Conservation (phyloP, 192 early-diverging fungal species). For the Dimargaris cristalligena region DNA sequence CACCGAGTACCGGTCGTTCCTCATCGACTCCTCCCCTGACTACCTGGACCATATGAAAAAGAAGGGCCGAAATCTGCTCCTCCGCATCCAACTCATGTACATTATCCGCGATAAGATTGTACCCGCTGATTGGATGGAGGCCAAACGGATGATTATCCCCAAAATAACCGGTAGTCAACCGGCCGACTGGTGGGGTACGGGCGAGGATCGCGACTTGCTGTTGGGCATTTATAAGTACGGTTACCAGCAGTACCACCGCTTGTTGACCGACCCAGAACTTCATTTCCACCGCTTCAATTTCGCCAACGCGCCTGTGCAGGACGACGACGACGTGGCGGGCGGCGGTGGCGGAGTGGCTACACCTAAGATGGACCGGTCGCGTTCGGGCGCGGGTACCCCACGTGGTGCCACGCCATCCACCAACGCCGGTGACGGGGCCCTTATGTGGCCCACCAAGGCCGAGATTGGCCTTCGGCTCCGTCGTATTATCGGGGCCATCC, state of each 20-base stretch:
- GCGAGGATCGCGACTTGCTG: slow-evolving; percentile 63
- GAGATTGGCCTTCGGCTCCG: slow-evolving; percentile 41
- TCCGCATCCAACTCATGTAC: slow-evolving; percentile 58
- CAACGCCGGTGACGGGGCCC: slow-evolving; percentile 13
- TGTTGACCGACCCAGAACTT: slow-evolving; percentile 1
- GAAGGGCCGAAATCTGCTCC: slow-evolving; percentile 51
- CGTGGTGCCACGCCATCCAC: not conserved
- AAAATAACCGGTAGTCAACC: slow-evolving; percentile 43
- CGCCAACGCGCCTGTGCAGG: not conserved
- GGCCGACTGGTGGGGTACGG: slow-evolving; percentile 49
- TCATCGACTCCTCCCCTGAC: slow-evolving; percentile 51
- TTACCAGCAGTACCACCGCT: slow-evolving; percentile 34
- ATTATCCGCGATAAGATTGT: slow-evolving; percentile 51
- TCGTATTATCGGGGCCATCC: slow-evolving; percentile 35
- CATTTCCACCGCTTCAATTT: slow-evolving; percentile 5
- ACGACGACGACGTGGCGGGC: not conserved
- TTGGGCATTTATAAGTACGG: slow-evolving; percentile 64
- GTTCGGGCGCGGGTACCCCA: not conserved
- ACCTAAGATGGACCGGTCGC: not conserved
- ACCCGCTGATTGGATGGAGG: slow-evolving; percentile 39
- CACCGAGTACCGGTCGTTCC: slow-evolving; percentile 48
- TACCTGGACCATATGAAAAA: slow-evolving; percentile 55
- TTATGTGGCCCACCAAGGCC: slow-evolving; percentile 43
- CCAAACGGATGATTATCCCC: slow-evolving; percentile 45
- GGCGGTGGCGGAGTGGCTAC: not conserved